Conservation (phyloP, 768 basidiomycete genomes). For the Suillus occidentalis region DNA sequence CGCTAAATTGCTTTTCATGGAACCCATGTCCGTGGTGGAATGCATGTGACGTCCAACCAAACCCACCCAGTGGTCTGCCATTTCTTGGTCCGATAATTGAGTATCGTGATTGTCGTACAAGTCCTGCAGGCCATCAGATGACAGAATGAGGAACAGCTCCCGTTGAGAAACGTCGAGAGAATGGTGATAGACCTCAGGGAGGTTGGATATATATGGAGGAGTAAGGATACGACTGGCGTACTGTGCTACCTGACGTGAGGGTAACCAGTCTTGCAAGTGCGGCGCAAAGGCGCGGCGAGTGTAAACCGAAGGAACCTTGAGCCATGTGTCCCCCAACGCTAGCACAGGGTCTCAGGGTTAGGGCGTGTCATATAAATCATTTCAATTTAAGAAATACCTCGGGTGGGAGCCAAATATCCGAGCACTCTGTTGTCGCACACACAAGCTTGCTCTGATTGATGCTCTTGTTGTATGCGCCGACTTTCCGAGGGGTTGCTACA, state of each 20-base stretch:
- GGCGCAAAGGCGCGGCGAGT: slow-evolving; percentile 31
- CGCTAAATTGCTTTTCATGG: slow-evolving; percentile 34
- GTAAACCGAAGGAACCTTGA: slow-evolving; percentile 35
- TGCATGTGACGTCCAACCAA: slow-evolving; percentile 31
- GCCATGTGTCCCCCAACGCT: slow-evolving; percentile 31
- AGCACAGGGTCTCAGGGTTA: slow-evolving; percentile 16
- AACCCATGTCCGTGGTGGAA: slow-evolving; percentile 15
- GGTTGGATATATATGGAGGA: slow-evolving; percentile 46
- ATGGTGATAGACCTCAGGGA: slow-evolving; percentile 41
- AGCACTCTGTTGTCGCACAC: slow-evolving; percentile 33
- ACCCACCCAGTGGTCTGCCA: slow-evolving; percentile 37
- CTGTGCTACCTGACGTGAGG: slow-evolving; percentile 15
- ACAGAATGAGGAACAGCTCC: slow-evolving; percentile 39
- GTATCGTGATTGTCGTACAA: slow-evolving; percentile 33
- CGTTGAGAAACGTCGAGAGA: slow-evolving; percentile 23
- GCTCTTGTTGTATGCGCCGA: slow-evolving; percentile 30
- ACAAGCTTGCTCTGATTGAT: slow-evolving; percentile 31
- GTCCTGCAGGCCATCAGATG: slow-evolving; percentile 48
- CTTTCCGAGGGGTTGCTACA: slow-evolving; percentile 28
- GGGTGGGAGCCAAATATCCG: slow-evolving; percentile 40
- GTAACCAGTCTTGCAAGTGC: slow-evolving; percentile 25
- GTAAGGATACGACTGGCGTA: slow-evolving; percentile 39
- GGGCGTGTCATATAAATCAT: slow-evolving; percentile 3
- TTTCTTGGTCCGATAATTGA: slow-evolving; percentile 24
- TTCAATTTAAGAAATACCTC: slow-evolving; percentile 26